Conservation (phyloP, 2,329 filamentous ascomycete species). For the Pyricularia sp. region DNA sequence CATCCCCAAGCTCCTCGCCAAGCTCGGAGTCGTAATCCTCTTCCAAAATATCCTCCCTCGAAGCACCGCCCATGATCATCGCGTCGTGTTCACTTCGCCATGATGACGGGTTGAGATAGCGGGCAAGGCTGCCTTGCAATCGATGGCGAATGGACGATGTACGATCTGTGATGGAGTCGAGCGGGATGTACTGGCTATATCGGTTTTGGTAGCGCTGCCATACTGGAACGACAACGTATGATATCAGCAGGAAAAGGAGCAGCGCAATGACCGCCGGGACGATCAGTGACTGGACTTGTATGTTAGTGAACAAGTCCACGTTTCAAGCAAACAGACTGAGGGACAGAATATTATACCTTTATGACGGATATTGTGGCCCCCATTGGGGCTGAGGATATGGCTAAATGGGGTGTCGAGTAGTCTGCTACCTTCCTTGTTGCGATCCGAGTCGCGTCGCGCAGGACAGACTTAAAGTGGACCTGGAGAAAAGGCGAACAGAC, state of each 20-base stretch:
- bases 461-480: neutral
- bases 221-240: slow-evolving; percentile 56
- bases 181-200: slow-evolving; percentile 65
- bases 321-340: neutral
- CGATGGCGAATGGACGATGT: slow-evolving; percentile 45
- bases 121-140: slow-evolving; percentile 25
- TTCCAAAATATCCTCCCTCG: slow-evolving; percentile 28
- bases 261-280: slow-evolving; percentile 64
- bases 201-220: slow-evolving; percentile 62
- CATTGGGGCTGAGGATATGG: slow-evolving; percentile 15
- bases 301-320: neutral
- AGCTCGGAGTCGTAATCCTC: slow-evolving; percentile 55
- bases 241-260: slow-evolving; percentile 55
- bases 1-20: slow-evolving; percentile 59
- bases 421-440: neutral
- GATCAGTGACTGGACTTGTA: slow-evolving; percentile 49
- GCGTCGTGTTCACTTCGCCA: slow-evolving; percentile 32
- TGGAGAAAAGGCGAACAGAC: neutral
- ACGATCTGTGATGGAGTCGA: slow-evolving; percentile 52
- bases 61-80: slow-evolving; percentile 22
- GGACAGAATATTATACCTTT: slow-evolving; percentile 20
- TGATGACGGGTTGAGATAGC: slow-evolving; percentile 33
- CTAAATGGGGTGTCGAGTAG: slow-evolving; percentile 5
- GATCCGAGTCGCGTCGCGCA: neutral
- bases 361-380: slow-evolving; percentile 24